phyloP scores from a whole-genome alignment of 192 early-diverging fungal genomes.

The Backusella australiensis region DNA sequence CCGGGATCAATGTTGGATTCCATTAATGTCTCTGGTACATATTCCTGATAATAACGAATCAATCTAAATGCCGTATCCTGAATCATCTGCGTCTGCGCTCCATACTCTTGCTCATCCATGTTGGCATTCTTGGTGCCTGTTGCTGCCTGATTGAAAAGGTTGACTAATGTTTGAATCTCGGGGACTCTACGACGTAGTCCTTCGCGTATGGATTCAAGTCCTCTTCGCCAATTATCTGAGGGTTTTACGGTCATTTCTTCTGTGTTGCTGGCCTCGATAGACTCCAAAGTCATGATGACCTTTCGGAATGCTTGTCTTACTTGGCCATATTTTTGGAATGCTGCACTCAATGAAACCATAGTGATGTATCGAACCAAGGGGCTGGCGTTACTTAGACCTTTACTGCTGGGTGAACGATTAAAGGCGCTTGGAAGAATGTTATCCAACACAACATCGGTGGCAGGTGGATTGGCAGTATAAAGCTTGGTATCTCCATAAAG shows the following conservation, averaged over 20 bases:
- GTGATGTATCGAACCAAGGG: constrained; percentile 63
- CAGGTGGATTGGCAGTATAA: constrained; percentile 54
- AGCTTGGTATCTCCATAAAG: constrained; percentile 38
- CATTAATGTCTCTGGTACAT: constrained; percentile 59
- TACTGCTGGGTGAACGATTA: constrained; percentile 48
- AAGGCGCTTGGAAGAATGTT: constrained; percentile 67
- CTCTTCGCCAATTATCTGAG: constrained; percentile 28
- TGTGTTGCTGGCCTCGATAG: neutral
- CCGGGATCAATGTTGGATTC: constrained; percentile 73
- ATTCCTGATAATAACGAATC: constrained; percentile 65
- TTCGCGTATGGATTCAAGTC: constrained; percentile 38
- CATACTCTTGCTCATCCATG: constrained; percentile 40
- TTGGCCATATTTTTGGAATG: constrained; percentile 58
- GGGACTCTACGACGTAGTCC: constrained; percentile 67
- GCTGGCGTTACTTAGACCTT: constrained; percentile 65
- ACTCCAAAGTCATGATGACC: constrained; percentile 35
- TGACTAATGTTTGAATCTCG: constrained; percentile 66
- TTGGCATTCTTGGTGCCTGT: constrained; percentile 27
- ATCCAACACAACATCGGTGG: constrained; percentile 53
- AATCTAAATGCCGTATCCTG: constrained; percentile 56
- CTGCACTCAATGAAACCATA: constrained; percentile 50
- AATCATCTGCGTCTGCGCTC: constrained; percentile 43
- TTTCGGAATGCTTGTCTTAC: constrained; percentile 27
- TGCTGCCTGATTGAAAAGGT: constrained; percentile 39
- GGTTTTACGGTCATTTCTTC: constrained; percentile 6